Percentiles rank a stretch among this genome's conserved stretches.
Evolutionary conservation across 1,284 basidiomycete species (phyloP).

Genomic region (Rhodotorula sp.): DNA sequence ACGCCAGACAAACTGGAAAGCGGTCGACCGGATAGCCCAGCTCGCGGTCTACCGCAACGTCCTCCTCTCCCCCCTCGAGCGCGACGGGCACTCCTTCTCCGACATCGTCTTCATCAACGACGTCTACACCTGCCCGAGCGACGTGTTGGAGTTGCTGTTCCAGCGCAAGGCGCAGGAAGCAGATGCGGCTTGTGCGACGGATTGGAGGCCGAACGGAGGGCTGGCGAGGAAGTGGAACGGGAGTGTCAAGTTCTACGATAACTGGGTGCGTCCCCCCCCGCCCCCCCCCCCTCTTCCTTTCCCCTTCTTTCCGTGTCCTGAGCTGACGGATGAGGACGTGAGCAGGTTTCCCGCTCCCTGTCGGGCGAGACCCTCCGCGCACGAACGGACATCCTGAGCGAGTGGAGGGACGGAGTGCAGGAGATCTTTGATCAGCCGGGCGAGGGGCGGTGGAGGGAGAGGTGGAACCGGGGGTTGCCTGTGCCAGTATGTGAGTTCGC

Average conservation of each 20-base stretch:
- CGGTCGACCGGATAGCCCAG: slow-evolving; percentile 45
- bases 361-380: slow-evolving; percentile 29
- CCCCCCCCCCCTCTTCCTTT: too few species aligned
- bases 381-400: slow-evolving; percentile 14
- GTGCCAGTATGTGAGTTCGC: slow-evolving; percentile 38
- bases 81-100: slow-evolving; percentile 44
- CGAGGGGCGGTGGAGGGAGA: slow-evolving; percentile 10
- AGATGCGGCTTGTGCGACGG: slow-evolving; percentile 52
- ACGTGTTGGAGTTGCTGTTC: slow-evolving; percentile 52
- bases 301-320: slow-evolving; percentile 6
- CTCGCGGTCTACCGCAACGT: slow-evolving; percentile 52
- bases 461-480: slow-evolving; percentile 19
- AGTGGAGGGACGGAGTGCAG: slow-evolving; percentile 25
- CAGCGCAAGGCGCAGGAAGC: slow-evolving; percentile 51
- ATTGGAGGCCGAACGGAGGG: slow-evolving; percentile 41
- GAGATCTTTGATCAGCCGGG: slow-evolving; percentile 28
- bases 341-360: slow-evolving; percentile 27
- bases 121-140: slow-evolving; percentile 50
- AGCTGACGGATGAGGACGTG: background rate
- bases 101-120: slow-evolving; percentile 53
- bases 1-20: slow-evolving; percentile 30
- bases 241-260: slow-evolving; percentile 52
- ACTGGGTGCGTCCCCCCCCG: slow-evolving; percentile 51
- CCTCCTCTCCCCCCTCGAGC: slow-evolving; percentile 47
- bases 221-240: slow-evolving; percentile 3